Evolutionary conservation across 305 asterid genomes (phyloP).

Genomic region (Fraxinus sp.): DNA sequence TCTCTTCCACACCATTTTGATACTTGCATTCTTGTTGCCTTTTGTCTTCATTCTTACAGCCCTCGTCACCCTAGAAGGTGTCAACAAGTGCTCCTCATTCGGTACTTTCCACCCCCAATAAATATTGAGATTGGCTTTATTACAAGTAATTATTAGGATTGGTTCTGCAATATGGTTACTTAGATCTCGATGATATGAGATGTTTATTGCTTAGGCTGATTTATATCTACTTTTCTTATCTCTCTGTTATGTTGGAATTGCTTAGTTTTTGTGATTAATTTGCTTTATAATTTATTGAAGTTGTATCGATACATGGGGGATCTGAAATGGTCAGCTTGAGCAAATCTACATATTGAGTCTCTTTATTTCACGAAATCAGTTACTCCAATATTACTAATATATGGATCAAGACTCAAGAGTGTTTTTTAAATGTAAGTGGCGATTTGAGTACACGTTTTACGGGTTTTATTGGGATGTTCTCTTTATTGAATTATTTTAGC

Average conservation of each 20-base stretch:
- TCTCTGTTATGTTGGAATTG: neutral
- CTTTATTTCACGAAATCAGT: constrained; percentile 10
- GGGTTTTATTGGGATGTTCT: neutral
- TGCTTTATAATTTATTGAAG: constrained; percentile 10
- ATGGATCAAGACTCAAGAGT: neutral
- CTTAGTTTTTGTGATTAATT: constrained; percentile 9
- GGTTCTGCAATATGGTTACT: neutral
- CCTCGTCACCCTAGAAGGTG: constrained; percentile 94
- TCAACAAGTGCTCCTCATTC: constrained; percentile 92
- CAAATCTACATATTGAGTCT: neutral
- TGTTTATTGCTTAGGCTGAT: neutral
- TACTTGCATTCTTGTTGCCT: constrained; percentile 91
- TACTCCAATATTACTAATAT: neutral
- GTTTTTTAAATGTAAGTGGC: neutral
- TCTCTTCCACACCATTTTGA: constrained; percentile 74
- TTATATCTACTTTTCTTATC: neutral
- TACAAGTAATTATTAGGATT: constrained; percentile 3
- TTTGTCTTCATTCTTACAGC: constrained; percentile 95
- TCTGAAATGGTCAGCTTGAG: constrained; percentile 22
- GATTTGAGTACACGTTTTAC: neutral
- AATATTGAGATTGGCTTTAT: neutral
- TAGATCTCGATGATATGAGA: constrained; percentile 20
- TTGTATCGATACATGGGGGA: constrained; percentile 17
- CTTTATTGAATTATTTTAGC: constrained; percentile 7
- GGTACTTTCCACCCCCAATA: constrained; percentile 44